Conservation (phyloP, 2,329 filamentous ascomycete genomes). For the Lecanicillium sp. region DNA sequence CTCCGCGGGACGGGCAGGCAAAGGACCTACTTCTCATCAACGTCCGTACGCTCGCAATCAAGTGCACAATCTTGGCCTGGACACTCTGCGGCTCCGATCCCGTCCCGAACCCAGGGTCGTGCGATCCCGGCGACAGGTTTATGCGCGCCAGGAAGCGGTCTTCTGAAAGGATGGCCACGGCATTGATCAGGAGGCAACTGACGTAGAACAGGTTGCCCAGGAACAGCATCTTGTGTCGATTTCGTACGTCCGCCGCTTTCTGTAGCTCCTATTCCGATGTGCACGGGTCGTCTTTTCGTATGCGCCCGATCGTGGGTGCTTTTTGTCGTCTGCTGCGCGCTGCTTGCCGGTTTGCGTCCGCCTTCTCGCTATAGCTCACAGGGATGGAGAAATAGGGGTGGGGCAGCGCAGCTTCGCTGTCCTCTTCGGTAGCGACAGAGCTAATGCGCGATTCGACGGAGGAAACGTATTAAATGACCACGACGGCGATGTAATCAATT, state of each 20-base stretch:
- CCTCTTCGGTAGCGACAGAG: neutral
- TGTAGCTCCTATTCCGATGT: no score
- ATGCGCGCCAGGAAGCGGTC: constrained; percentile 77
- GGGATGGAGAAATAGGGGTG: constrained; percentile 8
- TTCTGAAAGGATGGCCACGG: constrained; percentile 80
- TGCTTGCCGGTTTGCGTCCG: neutral
- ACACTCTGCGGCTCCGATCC: constrained; percentile 58
- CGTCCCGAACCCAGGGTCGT: constrained; percentile 67
- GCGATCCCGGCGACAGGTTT: constrained; percentile 59
- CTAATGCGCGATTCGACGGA: neutral
- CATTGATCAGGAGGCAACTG: constrained; percentile 75
- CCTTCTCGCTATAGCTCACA: neutral
- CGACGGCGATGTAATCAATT: neutral
- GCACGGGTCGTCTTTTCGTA: neutral
- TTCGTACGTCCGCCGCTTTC: no score
- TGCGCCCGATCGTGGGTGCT: neutral
- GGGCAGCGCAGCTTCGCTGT: neutral
- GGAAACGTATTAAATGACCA: no score
- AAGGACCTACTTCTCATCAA: constrained; percentile 68
- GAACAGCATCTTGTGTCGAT: constrained; percentile 49
- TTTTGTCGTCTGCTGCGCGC: neutral
- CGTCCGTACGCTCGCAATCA: constrained; percentile 77
- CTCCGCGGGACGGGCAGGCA: neutral
- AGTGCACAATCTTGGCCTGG: constrained; percentile 72
- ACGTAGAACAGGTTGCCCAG: constrained; percentile 64